phyloP scores from a whole-genome alignment of 352 stramenopile species.

The Phytophthora fragariaefolia region DNA sequence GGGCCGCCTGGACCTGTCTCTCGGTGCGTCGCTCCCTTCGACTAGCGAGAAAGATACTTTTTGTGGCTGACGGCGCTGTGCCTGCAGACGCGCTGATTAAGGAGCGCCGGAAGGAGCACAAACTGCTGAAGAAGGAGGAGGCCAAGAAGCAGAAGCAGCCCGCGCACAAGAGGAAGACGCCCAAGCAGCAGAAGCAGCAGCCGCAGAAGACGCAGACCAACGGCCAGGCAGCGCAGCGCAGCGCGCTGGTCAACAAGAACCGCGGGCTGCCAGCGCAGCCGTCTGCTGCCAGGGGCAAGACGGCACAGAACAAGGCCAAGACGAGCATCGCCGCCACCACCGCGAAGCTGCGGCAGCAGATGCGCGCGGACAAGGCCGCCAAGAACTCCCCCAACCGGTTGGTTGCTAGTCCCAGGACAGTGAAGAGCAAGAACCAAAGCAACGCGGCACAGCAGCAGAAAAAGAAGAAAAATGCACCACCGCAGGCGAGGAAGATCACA shows the following conservation, averaged over 20 bases:
- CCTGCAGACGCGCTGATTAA: slow-evolving; percentile 71
- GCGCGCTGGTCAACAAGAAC: slow-evolving; percentile 56
- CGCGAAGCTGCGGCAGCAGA: slow-evolving; percentile 36
- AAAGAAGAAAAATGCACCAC: slow-evolving; percentile 30
- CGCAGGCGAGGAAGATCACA: slow-evolving; percentile 20
- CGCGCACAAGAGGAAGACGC: slow-evolving; percentile 27
- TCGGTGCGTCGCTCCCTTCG: slow-evolving; percentile 33
- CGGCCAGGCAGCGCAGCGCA: slow-evolving; percentile 39
- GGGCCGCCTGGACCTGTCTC: slow-evolving; percentile 49
- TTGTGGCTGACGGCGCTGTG: slow-evolving; percentile 9
- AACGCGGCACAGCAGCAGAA: slow-evolving; percentile 8
- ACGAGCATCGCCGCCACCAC: slow-evolving; percentile 42
- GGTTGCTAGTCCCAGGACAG: slow-evolving; percentile 21
- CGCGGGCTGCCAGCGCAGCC: slow-evolving; percentile 34
- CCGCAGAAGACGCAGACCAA: slow-evolving; percentile 33
- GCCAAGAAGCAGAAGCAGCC: slow-evolving; percentile 31
- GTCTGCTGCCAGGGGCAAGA: slow-evolving; percentile 9
- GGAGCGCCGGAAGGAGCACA: slow-evolving; percentile 64
- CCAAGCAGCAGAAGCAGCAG: slow-evolving; percentile 25
- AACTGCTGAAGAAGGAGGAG: slow-evolving; percentile 50
- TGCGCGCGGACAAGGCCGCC: slow-evolving; percentile 17
- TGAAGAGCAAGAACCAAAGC: slow-evolving; percentile 8
- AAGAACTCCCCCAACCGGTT: slow-evolving; percentile 6
- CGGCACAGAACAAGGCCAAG: slow-evolving; percentile 33
- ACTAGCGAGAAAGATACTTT: slow-evolving; percentile 9